Percentiles rank a stretch among this genome's conserved stretches.
phyloP scores from a whole-genome alignment of 2,329 filamentous ascomycete genomes.

The Aureobasidium sp. region DNA sequence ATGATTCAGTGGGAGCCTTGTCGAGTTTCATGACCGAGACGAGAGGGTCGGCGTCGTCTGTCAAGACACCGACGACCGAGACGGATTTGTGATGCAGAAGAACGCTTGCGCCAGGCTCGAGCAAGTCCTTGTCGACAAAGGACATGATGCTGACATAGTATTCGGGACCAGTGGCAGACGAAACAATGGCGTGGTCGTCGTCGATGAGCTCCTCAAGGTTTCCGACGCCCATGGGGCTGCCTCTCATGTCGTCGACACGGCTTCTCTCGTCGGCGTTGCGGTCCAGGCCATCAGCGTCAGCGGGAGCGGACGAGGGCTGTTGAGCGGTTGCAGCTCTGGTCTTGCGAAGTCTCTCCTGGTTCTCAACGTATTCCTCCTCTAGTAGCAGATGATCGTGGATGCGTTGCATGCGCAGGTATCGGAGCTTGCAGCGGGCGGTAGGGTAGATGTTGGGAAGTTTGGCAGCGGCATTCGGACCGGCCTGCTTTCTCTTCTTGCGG shows the following conservation, averaged over 20 bases:
- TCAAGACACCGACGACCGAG: slow-evolving; percentile 93
- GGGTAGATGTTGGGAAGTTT: slow-evolving; percentile 94
- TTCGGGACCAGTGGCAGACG: slow-evolving; percentile 91
- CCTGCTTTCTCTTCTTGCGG: slow-evolving; percentile 96
- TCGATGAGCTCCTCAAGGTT: slow-evolving; percentile 98
- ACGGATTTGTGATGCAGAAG: slow-evolving; percentile 96
- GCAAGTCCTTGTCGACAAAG: slow-evolving; percentile 96
- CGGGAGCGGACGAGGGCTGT: slow-evolving; percentile 43
- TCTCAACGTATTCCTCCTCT: slow-evolving; percentile 98
- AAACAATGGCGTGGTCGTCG: slow-evolving; percentile 97
- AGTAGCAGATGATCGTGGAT: slow-evolving; percentile 95
- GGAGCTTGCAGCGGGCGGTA: slow-evolving; percentile 93
- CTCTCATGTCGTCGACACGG: slow-evolving; percentile 95
- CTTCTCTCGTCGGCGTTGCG: slow-evolving; percentile 90
- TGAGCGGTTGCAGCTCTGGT: slow-evolving; percentile 67
- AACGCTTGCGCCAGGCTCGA: slow-evolving; percentile 93
- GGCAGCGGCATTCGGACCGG: slow-evolving; percentile 84
- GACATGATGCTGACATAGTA: slow-evolving; percentile 99
- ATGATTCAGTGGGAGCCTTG: slow-evolving; percentile 96
- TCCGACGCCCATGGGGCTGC: slow-evolving; percentile 96
- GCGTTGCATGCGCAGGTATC: slow-evolving; percentile 94
- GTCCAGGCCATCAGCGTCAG: slow-evolving; percentile 70
- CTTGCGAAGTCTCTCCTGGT: slow-evolving; percentile 92
- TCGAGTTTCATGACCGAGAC: slow-evolving; percentile 99
- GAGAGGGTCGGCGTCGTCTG: slow-evolving; percentile 88